These are phyloP conservation scores for Podaxis mareebaensis DNA, from an alignment of 768 basidiomycete genomes.

Conservation along the genomic window DNA sequence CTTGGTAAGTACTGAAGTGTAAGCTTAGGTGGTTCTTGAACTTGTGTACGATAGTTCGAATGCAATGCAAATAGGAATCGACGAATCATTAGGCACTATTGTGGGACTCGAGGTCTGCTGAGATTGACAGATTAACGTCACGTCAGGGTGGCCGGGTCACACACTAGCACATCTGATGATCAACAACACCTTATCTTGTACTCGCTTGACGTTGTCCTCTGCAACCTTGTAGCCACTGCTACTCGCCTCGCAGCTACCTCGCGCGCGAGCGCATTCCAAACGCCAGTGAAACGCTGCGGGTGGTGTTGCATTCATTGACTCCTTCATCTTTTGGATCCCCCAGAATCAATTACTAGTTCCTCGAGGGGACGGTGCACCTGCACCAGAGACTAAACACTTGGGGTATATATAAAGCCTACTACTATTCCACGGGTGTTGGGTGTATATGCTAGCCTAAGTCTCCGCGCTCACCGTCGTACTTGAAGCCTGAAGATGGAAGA, in stretches of 20 bases:
- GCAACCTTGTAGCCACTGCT: neutral
- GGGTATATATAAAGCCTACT: neutral
- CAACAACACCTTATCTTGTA: too few species aligned
- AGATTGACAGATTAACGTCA: too few species aligned
- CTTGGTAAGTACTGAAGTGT: conserved; percentile 5
- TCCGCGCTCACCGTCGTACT: neutral
- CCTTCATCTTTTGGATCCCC: neutral
- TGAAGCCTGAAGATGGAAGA: neutral
- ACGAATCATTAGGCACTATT: too few species aligned
- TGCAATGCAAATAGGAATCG: neutral
- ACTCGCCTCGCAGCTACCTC: neutral
- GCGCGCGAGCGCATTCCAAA: neutral
- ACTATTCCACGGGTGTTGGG: neutral
- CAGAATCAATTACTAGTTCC: neutral
- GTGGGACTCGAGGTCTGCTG: too few species aligned
- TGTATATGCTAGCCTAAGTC: neutral
- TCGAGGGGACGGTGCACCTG: neutral
- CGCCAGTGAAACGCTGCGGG: neutral
- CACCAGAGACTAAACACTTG: neutral
- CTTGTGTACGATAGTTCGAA: neutral
- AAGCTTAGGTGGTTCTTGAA: neutral
- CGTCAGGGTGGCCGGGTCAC: neutral
- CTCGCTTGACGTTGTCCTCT: neutral
- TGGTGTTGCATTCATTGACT: neutral
- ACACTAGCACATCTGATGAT: neutral